Conservation (phyloP, 106 monocot genomes). For the Dendrobium catenatum region DNA sequence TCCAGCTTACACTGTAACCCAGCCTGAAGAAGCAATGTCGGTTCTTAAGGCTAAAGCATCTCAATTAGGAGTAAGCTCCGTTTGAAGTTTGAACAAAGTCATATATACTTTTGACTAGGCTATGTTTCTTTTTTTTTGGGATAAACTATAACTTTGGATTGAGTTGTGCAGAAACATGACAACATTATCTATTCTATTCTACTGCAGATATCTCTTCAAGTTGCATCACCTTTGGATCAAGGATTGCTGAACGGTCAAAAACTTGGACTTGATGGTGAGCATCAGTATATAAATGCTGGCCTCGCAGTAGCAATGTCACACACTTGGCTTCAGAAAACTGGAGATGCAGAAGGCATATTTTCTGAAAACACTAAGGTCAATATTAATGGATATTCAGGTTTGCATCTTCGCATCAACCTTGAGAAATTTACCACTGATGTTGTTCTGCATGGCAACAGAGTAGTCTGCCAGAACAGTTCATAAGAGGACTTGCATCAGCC, state of each 20-base stretch:
- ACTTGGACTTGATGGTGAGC: slow-evolving; percentile 88
- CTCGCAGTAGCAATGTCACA: slow-evolving; percentile 67
- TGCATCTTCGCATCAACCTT: neutral
- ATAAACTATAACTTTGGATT: neutral
- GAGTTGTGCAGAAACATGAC: neutral
- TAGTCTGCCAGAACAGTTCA: slow-evolving; percentile 60
- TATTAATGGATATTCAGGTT: neutral
- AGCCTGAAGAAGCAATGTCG: slow-evolving; percentile 88
- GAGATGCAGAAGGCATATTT: slow-evolving; percentile 24
- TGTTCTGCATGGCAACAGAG: slow-evolving; percentile 25
- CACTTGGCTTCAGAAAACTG: slow-evolving; percentile 62
- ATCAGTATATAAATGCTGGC: slow-evolving; percentile 82
- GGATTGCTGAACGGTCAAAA: slow-evolving; percentile 38
- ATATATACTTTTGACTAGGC: neutral
- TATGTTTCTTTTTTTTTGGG: too few species aligned
- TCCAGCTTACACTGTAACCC: slow-evolving; percentile 84
- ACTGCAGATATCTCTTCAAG: slow-evolving; percentile 58
- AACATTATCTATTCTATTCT: neutral
- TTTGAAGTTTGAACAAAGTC: neutral
- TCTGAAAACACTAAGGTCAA: slow-evolving; percentile 19
- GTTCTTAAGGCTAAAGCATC: slow-evolving; percentile 62
- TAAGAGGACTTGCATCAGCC: slow-evolving; percentile 51
- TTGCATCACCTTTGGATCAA: slow-evolving; percentile 50
- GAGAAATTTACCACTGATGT: slow-evolving; percentile 3
- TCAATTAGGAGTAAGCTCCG: slow-evolving; percentile 58